Evolutionary conservation across 331 rosid species (phyloP).

Genomic region (Quercus lobata): DNA sequence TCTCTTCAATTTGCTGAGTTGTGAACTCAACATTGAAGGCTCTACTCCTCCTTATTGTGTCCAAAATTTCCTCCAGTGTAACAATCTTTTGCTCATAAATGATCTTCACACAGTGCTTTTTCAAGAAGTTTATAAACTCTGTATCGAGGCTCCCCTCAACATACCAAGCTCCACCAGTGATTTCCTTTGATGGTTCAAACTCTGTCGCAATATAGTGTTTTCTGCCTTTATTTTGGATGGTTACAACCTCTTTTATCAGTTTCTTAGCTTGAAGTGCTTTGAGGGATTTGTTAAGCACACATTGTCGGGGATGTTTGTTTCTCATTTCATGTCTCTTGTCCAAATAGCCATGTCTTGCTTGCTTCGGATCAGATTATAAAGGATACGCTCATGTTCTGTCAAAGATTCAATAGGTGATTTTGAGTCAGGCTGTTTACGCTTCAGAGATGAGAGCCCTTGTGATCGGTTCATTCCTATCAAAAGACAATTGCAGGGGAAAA

Average conservation of each 20-base stretch:
- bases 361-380: slow-evolving; percentile 48
- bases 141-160: slow-evolving; percentile 47
- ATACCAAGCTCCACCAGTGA: slow-evolving; percentile 77
- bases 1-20: slow-evolving; percentile 46
- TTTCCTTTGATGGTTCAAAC: slow-evolving; percentile 64
- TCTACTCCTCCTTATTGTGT: slow-evolving; percentile 18
- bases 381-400: slow-evolving; percentile 38
- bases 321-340: slow-evolving; percentile 49
- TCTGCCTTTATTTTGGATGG: slow-evolving; percentile 52
- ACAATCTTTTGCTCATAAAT: slow-evolving; percentile 40
- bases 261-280: slow-evolving; percentile 49
- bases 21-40: slow-evolving; percentile 29
- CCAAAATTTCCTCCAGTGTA: slow-evolving; percentile 39
- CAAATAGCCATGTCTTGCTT: slow-evolving; percentile 60
- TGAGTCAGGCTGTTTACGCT: too few species aligned
- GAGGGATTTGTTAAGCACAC: slow-evolving; percentile 35
- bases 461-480: slow-evolving; percentile 37
- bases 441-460: slow-evolving; percentile 28
- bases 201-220: slow-evolving; percentile 71
- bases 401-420: slow-evolving; percentile 33
- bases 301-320: slow-evolving; percentile 40
- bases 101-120: slow-evolving; percentile 31
- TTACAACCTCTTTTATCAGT: slow-evolving; percentile 59
- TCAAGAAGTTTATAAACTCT: slow-evolving; percentile 34
- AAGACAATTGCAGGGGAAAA: not conserved